Percentiles rank a stretch among this genome's conserved stretches.
These are phyloP conservation scores for Microcyclosporella mali DNA, from an alignment of 2,329 filamentous ascomycete genomes.

Conservation along the genomic window DNA sequence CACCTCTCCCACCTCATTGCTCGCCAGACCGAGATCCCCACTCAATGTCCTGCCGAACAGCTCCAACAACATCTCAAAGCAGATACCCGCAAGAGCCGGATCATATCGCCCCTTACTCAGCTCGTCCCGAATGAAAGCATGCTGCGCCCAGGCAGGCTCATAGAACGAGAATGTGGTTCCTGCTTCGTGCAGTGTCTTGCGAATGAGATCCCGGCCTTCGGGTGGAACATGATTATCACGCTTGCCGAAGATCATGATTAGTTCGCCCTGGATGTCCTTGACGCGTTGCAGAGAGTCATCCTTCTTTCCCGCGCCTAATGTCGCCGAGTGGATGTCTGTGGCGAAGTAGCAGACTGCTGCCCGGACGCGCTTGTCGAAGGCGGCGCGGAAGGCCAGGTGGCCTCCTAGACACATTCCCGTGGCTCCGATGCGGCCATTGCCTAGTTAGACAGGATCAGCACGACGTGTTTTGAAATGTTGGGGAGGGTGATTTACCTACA, in stretches of 20 bases:
- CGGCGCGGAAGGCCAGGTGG: constrained; percentile 69
- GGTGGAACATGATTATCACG: constrained; percentile 85
- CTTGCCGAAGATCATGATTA: constrained; percentile 87
- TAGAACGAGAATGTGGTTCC: constrained; percentile 73
- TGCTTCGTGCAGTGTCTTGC: constrained; percentile 70
- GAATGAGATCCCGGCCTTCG: constrained; percentile 74
- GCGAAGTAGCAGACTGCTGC: constrained; percentile 85
- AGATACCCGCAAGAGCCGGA: constrained; percentile 75
- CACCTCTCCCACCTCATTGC: constrained; percentile 43
- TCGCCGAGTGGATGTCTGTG: constrained; percentile 78
- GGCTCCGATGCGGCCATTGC: constrained; percentile 32
- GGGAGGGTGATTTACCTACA: constrained; percentile 46
- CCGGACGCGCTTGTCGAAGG: constrained; percentile 68
- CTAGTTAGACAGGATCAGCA: background rate
- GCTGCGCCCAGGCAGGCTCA: constrained; percentile 88
- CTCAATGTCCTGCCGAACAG: constrained; percentile 73
- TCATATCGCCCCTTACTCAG: constrained; percentile 87
- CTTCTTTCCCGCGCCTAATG: constrained; percentile 62
- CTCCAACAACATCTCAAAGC: constrained; percentile 85
- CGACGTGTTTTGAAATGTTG: background rate
- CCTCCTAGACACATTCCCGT: constrained; percentile 93
- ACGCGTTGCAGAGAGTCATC: constrained; percentile 59
- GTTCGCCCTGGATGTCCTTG: constrained; percentile 54
- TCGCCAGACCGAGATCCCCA: constrained; percentile 66
- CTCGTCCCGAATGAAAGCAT: constrained; percentile 91